These are phyloP conservation scores for Leptomonas pyrrhocoris DNA, from an alignment of 208 protist genomes.

Conservation along the genomic window DNA sequence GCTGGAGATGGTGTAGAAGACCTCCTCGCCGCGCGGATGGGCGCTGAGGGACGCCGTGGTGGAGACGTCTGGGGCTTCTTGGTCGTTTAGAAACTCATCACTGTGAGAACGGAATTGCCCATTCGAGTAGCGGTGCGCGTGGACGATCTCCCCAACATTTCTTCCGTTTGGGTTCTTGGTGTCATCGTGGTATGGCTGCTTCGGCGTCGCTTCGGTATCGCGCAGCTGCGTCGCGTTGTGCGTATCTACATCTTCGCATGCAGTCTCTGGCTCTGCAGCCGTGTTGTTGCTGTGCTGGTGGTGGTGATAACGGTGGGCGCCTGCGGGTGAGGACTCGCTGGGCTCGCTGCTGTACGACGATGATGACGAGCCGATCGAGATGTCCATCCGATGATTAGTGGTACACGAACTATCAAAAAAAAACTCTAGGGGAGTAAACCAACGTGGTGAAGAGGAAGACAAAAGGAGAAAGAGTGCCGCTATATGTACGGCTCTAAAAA, in stretches of 20 bases:
- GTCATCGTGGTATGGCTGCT: background rate
- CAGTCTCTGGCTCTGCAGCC: background rate
- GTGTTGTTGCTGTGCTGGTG: background rate
- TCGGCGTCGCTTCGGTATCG: background rate
- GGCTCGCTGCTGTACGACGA: constrained; percentile 21
- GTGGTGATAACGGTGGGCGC: background rate
- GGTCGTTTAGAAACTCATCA: background rate
- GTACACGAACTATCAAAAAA: background rate
- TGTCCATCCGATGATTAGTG: constrained; percentile 21
- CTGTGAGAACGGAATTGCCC: too few species aligned
- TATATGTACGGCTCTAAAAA: too few species aligned
- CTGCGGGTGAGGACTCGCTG: background rate
- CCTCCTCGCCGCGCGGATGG: background rate
- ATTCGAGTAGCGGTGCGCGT: too few species aligned
- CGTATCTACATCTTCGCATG: background rate
- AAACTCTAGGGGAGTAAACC: background rate
- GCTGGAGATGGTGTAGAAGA: background rate
- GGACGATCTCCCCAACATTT: too few species aligned
- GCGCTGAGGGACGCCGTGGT: background rate
- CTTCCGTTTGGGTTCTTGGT: background rate
- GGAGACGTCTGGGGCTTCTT: background rate
- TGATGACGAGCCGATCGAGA: constrained; percentile 27
- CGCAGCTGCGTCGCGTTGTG: background rate
- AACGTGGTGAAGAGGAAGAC: too few species aligned
- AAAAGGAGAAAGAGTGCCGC: too few species aligned